Conservation (phyloP, 371 early-diverging fungal genomes). For the Mortierella sp. region DNA sequence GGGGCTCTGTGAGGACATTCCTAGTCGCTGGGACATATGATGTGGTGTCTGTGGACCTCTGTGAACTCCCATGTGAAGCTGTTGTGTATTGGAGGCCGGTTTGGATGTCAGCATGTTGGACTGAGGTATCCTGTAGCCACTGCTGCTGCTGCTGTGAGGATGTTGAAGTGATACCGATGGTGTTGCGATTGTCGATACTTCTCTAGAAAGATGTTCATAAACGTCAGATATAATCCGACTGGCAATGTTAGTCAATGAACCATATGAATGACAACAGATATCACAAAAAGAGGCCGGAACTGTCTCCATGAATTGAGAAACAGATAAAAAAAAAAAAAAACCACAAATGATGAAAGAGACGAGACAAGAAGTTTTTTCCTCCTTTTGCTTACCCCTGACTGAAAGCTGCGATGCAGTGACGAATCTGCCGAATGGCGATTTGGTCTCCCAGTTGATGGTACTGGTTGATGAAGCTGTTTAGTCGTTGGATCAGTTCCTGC, state of each 20-base stretch:
- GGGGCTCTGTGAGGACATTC: conserved; percentile 1
- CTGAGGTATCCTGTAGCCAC: conserved; percentile 20
- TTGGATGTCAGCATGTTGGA: conserved; percentile 22
- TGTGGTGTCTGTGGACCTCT: conserved; percentile 11
- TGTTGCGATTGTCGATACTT: conserved; percentile 37
- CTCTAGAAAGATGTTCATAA: conserved; percentile 13
- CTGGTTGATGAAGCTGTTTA: conserved; percentile 28
- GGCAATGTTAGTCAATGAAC: not conserved
- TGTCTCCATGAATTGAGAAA: not conserved
- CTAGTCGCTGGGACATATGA: conserved; percentile 12
- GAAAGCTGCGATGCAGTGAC: conserved; percentile 38
- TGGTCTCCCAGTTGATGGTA: conserved; percentile 49
- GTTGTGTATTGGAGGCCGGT: conserved; percentile 4
- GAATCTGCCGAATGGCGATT: conserved; percentile 47
- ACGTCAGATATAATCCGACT: not conserved
- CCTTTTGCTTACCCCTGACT: conserved; percentile 46
- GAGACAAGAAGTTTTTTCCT: too few relatives aligned
- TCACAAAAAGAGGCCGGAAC: not conserved
- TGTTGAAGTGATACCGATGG: conserved; percentile 23
- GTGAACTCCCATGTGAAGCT: not conserved
- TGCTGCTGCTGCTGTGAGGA: conserved; percentile 21
- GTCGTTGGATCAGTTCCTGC: conserved; percentile 41
- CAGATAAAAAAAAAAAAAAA: not conserved
- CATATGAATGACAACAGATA: not conserved
- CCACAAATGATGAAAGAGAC: not conserved